Evolutionary conservation across 176 grass and related monocot genomes (phyloP).

Genomic region (Thalia dealbata): DNA sequence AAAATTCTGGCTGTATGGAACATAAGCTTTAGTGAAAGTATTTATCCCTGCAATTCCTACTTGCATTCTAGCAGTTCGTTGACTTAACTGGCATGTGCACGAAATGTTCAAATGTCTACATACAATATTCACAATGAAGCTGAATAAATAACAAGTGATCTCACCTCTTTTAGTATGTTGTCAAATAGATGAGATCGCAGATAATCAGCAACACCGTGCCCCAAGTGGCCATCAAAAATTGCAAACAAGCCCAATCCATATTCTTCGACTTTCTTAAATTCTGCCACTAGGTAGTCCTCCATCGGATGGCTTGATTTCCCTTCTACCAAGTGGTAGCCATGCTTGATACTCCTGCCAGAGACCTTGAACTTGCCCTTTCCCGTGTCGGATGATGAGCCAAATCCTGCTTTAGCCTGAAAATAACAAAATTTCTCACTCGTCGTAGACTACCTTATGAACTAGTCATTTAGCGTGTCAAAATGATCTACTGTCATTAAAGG

Average conservation of each 20-base stretch:
- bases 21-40: slow-evolving; percentile 6
- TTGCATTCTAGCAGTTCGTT: background rate
- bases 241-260: slow-evolving; percentile 75
- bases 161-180: slow-evolving; percentile 88
- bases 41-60: background rate
- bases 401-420: slow-evolving; percentile 67
- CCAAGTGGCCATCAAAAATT: slow-evolving; percentile 84
- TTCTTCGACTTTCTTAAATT: slow-evolving; percentile 56
- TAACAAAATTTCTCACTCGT: slow-evolving; percentile 5
- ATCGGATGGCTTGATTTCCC: slow-evolving; percentile 88
- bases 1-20: slow-evolving; percentile 71
- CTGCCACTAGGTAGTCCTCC: slow-evolving; percentile 84
- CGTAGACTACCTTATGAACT: background rate
- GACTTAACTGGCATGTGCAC: background rate
- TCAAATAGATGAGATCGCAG: slow-evolving; percentile 68
- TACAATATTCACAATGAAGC: background rate
- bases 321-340: slow-evolving; percentile 86
- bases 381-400: slow-evolving; percentile 67
- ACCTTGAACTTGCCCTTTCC: slow-evolving; percentile 88
- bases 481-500: background rate
- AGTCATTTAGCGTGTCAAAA: background rate
- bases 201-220: slow-evolving; percentile 74
- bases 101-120: background rate
- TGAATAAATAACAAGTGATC: slow-evolving; percentile 9
- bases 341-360: slow-evolving; percentile 47